Conservation (phyloP, 139 green algal species). For the Pleodorina starrii region DNA sequence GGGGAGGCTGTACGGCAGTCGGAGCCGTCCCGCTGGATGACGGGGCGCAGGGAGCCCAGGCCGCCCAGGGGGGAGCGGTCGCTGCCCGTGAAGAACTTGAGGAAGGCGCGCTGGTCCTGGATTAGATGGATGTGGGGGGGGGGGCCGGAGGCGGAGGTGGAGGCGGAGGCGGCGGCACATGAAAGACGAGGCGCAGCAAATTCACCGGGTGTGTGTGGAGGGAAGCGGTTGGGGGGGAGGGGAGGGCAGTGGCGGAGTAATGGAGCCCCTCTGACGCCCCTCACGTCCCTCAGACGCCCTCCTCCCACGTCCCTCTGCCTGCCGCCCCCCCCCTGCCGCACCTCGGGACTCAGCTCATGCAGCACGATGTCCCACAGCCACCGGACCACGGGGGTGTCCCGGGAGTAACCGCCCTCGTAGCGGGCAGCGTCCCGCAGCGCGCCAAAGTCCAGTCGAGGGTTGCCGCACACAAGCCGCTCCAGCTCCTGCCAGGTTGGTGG, state of each 20-base stretch:
- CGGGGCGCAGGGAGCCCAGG: slow-evolving; percentile 85
- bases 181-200: no score
- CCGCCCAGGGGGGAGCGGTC: slow-evolving; percentile 89
- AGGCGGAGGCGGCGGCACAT: no score
- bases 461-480: slow-evolving; percentile 92
- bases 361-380: slow-evolving; percentile 90
- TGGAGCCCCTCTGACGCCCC: no score
- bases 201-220: no score
- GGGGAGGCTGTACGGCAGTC: no score
- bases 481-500: slow-evolving; percentile 89
- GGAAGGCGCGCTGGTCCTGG: slow-evolving; percentile 84
- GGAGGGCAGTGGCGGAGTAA: no score
- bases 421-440: slow-evolving; percentile 83
- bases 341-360: slow-evolving; percentile 60
- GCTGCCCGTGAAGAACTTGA: slow-evolving; percentile 96
- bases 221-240: no score
- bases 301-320: no score
- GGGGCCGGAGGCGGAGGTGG: no score
- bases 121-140: no score
- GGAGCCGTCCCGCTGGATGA: slow-evolving; percentile 88
- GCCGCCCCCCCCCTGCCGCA: slow-evolving; percentile 15
- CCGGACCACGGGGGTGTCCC: slow-evolving; percentile 59
- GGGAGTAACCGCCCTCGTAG: slow-evolving; percentile 92
- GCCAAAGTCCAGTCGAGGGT: slow-evolving; percentile 92
- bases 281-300: no score